Evolutionary conservation across 177 flowering plant genomes (phyloP).

Genomic region (Vitis hybrid): DNA sequence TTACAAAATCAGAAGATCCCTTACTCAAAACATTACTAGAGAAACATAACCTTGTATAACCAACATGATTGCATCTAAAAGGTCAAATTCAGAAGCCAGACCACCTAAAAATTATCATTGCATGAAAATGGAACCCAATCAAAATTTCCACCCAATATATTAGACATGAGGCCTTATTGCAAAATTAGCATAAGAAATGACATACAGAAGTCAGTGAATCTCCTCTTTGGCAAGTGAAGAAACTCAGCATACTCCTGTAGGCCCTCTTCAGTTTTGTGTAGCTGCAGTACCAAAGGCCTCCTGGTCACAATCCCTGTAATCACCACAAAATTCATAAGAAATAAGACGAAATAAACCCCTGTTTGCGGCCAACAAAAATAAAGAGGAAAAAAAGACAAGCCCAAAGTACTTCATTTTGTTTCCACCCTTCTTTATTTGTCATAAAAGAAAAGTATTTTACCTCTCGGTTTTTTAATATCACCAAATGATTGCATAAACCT

Average conservation of each 20-base stretch:
- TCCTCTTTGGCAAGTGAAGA: constrained; percentile 39
- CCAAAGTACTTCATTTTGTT: too few species aligned
- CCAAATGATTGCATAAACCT: too few species aligned
- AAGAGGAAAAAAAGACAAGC: not conserved
- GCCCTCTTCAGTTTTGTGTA: constrained; percentile 43
- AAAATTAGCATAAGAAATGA: not conserved
- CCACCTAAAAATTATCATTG: too few species aligned
- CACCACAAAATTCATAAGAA: not conserved
- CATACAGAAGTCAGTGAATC: constrained; percentile 53
- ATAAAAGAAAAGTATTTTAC: not conserved
- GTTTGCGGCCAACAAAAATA: not conserved
- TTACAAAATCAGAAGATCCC: too few species aligned
- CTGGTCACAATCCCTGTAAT: constrained; percentile 57
- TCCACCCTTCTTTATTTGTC: not conserved
- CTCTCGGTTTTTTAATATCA: not conserved
- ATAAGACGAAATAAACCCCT: not conserved
- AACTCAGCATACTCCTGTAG: constrained; percentile 54
- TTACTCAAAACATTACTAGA: too few species aligned
- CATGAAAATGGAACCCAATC: not conserved
- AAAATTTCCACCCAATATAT: not conserved
- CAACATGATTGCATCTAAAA: too few species aligned
- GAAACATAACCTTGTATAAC: too few species aligned
- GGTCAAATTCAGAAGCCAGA: too few species aligned
- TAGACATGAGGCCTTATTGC: not conserved
- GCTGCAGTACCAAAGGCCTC: constrained; percentile 62